Conservation (phyloP, 2,329 filamentous ascomycete species). For the Blumeria hordei region DNA sequence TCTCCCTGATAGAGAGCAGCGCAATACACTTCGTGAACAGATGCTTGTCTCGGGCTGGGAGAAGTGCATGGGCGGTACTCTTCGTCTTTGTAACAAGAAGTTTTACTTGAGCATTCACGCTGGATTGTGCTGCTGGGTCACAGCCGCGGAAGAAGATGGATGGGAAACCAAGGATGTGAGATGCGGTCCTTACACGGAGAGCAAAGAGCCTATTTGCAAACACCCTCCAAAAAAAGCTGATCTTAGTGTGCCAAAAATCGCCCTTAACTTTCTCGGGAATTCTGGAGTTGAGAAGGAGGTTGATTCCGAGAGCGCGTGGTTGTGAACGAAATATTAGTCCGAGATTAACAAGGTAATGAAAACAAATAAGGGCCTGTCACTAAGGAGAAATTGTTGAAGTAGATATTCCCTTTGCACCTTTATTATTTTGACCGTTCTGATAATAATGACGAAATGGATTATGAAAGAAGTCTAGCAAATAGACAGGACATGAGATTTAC, state of each 20-base stretch:
- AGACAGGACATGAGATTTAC: too few species aligned
- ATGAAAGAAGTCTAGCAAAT: too few species aligned
- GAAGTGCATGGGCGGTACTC: conserved; percentile 59
- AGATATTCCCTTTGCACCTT: too few species aligned
- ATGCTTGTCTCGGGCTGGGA: conserved; percentile 74
- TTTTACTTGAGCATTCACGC: conserved; percentile 88
- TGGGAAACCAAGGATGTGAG: conserved; percentile 70
- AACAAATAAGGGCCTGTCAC: too few species aligned
- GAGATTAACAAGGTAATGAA: too few species aligned
- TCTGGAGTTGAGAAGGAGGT: too few species aligned
- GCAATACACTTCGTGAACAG: conserved; percentile 56
- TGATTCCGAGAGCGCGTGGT: too few species aligned
- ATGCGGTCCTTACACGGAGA: conserved; percentile 33
- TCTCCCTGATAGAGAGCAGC: conserved; percentile 40
- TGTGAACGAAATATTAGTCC: too few species aligned
- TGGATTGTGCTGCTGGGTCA: conserved; percentile 71
- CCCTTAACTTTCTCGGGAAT: conserved; percentile 10
- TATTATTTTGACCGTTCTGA: too few species aligned
- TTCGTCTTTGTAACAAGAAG: conserved; percentile 90
- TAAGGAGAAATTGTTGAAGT: too few species aligned
- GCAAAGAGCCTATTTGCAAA: conserved; percentile 21
- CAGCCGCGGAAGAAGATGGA: conserved; percentile 62
- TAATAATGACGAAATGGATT: too few species aligned
- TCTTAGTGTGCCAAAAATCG: conserved; percentile 11
- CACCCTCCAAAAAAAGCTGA: conserved; percentile 16